Base-by-base conservation (phyloP, 306 rosid species). In the Fragaria ananassa region DNA sequence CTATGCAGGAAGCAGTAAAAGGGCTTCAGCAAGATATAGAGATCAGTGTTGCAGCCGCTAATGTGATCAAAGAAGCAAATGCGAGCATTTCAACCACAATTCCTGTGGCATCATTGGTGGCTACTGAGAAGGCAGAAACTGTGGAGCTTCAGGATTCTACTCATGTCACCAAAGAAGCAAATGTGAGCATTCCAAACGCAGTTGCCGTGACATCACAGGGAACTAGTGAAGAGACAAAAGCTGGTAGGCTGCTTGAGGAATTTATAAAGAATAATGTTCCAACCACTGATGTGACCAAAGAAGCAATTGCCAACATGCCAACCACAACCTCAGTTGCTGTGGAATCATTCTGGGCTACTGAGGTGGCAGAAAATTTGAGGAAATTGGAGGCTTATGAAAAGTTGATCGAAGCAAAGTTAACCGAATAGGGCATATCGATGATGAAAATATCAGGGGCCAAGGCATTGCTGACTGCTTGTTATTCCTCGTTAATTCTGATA, bases 21-120 rank as follows among this genome's bases (percentile, higher is more conserved):
- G 18, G 69, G 21, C 45, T 39, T 31, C 42, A 29, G 54, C 67
- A 29, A 29, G n/a, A 31, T 61, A 4, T 11, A 12, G n/a, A 29
- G 4, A 12, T 29, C 14, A 29, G 8, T 12, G 41, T 14, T 62
- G 76, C 77, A 49, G 46, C 81, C 29, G 42, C 67, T 34, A 27
- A 15, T 79, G 39, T 54, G 27, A 46, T 19, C 67, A 35, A 74
- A 74, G 75, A 81, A 81, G 74, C 81, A 44, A 50, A 70, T 8
- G 65, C n/a, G 50, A 27, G 35, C 45, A 63, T 56, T 17, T 39
- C 72, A 17, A 23, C 51, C 23, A 23, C 29, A 10, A 11, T 10
- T 31, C 13, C 21, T 17, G n/a, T 2, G n/a, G 34, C 70, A 45
- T 61, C 70, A 29, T 18, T 18, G n/a, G 56, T 0, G 29, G 50